A percentile compares a stretch with the other conserved stretches of the same genome.
phyloP scores from a whole-genome alignment of 495 filamentous ascomycete genomes.

The Talaromyces ruber region DNA sequence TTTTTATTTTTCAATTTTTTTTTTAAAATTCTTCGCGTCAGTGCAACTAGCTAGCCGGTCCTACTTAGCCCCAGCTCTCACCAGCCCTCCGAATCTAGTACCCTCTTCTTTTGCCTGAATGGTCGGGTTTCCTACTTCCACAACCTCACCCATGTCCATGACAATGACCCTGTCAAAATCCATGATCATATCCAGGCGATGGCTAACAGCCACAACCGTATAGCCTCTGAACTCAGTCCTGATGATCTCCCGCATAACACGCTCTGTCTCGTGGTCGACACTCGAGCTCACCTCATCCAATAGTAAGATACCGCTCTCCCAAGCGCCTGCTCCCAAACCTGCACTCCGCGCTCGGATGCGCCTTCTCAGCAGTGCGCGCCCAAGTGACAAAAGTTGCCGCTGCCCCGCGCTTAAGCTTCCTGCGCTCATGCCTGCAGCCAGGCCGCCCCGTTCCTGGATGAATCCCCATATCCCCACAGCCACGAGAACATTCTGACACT shows the following conservation, averaged over 20 bases:
- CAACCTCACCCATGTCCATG: constrained; percentile 28
- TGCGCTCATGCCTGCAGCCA: constrained; percentile 28
- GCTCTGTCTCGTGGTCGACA: constrained; percentile 37
- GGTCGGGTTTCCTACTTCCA: constrained; percentile 30
- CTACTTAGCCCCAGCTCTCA: neutral
- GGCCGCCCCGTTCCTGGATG: constrained; percentile 27
- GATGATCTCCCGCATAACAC: constrained; percentile 34
- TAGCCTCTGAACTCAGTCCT: constrained; percentile 30
- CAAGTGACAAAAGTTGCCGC: constrained; percentile 46
- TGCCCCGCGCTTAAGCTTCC: constrained; percentile 40
- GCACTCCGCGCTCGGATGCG: neutral
- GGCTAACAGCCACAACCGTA: constrained; percentile 39
- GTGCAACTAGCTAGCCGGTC: neutral
- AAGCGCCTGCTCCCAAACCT: neutral
- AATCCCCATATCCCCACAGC: constrained; percentile 26
- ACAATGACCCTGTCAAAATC: constrained; percentile 38
- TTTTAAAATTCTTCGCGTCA: too few species aligned
- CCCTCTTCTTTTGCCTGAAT: constrained; percentile 8
- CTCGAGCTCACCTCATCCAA: constrained; percentile 46
- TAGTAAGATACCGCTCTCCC: constrained; percentile 27
- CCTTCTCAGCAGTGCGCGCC: constrained; percentile 37
- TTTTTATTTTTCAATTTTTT: too few species aligned
- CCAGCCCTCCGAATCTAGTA: neutral
- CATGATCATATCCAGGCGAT: constrained; percentile 38
- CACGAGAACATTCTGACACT: constrained; percentile 24